Base-by-base conservation (phyloP, 768 basidiomycete species). In the Trametopsis cervina region DNA sequence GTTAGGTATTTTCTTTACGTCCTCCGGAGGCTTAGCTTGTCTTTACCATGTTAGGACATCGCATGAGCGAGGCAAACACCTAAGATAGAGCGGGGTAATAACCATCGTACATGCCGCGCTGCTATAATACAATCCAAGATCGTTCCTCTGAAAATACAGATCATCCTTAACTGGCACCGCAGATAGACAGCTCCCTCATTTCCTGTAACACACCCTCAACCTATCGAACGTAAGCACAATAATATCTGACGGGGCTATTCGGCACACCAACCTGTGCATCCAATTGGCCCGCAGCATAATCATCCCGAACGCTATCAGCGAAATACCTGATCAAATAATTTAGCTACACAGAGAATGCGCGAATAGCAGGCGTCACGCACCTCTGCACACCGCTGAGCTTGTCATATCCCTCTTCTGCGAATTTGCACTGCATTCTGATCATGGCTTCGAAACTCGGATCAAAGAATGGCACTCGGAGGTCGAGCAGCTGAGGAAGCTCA, bases 371-470 rank as follows among this genome's bases (percentile, higher is more conserved):
- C 3, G 54, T 49, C 3, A 58, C 68, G 17, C 53, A 90, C 83
- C 91, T 72, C 66, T 99, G 95, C 7, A 97, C 94, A 39, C 90
- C 84, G 42, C 92, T 86, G 43, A 97, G 78, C 68, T 93, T 96
- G 70, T 97, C 93, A 63, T 99, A 98, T 0, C 95, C 94, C 58
- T 99, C 95, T 65, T 97, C 91, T 0, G 95, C 94, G 62, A 98
- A 98, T 61, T 94, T 93, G 61, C 89, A 81, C 61, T 99, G 96
- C 81, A 96, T 89, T 24, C 96, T 80, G 54, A 93, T 92, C 95
- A 98, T 98, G 40, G 95, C 90, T 68, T 98, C 96, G 63, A 98
- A 98, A 56, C 89, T 93, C 4, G 96, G 96, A 65, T 98, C 96
- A 54, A 98, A 94, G 74, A 90, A 99, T 0, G 96, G 96, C 21